phyloP scores from a whole-genome alignment of 1,284 basidiomycete genomes.

The Cystobasidium sp. region DNA sequence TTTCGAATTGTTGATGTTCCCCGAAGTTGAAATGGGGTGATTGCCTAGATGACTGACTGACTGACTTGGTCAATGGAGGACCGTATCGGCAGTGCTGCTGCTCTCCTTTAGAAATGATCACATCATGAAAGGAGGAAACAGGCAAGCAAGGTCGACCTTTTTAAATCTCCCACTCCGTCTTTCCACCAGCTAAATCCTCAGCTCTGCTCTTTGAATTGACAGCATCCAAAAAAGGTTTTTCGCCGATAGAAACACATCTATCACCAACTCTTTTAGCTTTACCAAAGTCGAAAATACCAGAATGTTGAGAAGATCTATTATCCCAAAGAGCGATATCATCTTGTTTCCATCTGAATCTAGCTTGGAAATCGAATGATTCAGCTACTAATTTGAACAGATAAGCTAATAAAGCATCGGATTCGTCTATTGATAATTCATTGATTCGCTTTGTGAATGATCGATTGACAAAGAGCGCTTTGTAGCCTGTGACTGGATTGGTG shows the following conservation, averaged over 20 bases:
- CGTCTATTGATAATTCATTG: slow-evolving; percentile 65
- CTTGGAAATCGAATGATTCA: slow-evolving; percentile 61
- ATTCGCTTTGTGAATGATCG: slow-evolving; percentile 68
- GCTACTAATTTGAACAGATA: slow-evolving; percentile 59
- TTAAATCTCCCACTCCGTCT: slow-evolving; percentile 23
- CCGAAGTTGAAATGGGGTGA: too few species aligned
- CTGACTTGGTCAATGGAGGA: too few species aligned
- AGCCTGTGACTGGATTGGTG: slow-evolving; percentile 67
- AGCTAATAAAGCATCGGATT: slow-evolving; percentile 64
- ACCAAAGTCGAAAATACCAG: slow-evolving; percentile 52
- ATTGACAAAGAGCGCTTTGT: slow-evolving; percentile 70
- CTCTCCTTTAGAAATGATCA: too few species aligned
- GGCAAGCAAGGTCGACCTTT: neutral
- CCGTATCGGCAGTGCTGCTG: too few species aligned
- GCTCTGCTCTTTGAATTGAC: slow-evolving; percentile 61
- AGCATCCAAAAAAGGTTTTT: slow-evolving; percentile 67
- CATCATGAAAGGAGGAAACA: too few species aligned
- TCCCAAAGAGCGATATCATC: slow-evolving; percentile 59
- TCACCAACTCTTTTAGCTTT: slow-evolving; percentile 63
- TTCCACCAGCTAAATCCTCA: slow-evolving; percentile 57
- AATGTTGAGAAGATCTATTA: slow-evolving; percentile 63
- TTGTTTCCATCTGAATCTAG: slow-evolving; percentile 61
- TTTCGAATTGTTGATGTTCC: neutral
- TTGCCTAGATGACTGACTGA: too few species aligned
- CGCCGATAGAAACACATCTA: slow-evolving; percentile 68